These are phyloP conservation scores for Oryza coarctata DNA, from an alignment of 176 grass and related monocot genomes.

Conservation along the genomic window DNA sequence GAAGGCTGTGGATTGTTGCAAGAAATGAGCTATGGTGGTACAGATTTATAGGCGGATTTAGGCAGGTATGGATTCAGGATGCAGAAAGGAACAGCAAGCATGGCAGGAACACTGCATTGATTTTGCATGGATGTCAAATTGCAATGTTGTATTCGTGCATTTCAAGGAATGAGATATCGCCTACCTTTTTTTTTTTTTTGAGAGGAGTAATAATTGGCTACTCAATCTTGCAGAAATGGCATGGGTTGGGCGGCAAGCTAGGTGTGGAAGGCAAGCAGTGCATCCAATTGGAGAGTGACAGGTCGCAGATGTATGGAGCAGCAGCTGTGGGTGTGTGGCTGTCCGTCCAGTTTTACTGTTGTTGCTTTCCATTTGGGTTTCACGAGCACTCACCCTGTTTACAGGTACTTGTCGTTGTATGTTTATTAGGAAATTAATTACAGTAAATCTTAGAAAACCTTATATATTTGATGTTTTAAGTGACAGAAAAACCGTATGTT, in stretches of 20 bases:
- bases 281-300: not conserved
- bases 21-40: not conserved
- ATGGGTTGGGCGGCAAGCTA: not conserved
- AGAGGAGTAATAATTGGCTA: not conserved
- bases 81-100: not conserved
- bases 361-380: not conserved
- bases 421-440: too few relatives aligned
- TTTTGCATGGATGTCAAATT: not conserved
- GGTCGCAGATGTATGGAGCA: not conserved
- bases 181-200: not conserved
- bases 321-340: not conserved
- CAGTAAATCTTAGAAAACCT: too few relatives aligned
- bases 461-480: too few relatives aligned
- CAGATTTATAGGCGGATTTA: not conserved
- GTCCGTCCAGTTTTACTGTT: not conserved
- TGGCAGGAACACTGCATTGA: not conserved
- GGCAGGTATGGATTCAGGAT: not conserved
- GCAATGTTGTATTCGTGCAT: not conserved
- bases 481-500: too few relatives aligned
- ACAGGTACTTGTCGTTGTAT: not conserved
- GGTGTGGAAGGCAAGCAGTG: not conserved
- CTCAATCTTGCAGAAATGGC: not conserved
- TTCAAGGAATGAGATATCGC: not conserved
- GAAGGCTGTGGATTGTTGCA: not conserved
- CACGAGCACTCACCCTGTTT: not conserved